Conservation (phyloP, 805 yeast species). For the Nakazawaea sp. region DNA sequence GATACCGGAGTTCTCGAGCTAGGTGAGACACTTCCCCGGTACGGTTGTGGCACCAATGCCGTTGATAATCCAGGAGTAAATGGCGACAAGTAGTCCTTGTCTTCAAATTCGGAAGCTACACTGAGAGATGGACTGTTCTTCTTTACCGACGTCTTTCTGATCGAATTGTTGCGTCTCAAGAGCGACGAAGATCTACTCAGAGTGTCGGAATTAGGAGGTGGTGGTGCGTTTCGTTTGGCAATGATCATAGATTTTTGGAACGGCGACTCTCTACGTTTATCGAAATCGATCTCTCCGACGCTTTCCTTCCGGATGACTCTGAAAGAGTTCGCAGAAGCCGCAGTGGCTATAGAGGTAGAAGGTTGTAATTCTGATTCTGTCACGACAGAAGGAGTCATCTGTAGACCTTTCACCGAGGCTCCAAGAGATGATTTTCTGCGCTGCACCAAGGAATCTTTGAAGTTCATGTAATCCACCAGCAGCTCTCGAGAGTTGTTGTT, state of each 20-base stretch:
- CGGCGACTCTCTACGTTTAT: slow-evolving; percentile 72
- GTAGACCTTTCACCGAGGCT: slow-evolving; percentile 17
- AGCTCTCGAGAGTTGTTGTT: slow-evolving; percentile 21
- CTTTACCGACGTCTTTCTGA: slow-evolving; percentile 1
- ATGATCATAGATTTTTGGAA: slow-evolving; percentile 50
- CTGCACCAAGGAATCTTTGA: slow-evolving; percentile 34
- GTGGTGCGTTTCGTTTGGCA: slow-evolving; percentile 68
- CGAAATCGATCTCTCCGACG: slow-evolving; percentile 68
- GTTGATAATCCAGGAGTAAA: slow-evolving; percentile 37
- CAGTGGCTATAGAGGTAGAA: background rate
- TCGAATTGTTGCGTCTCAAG: background rate
- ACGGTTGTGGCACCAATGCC: slow-evolving; percentile 35
- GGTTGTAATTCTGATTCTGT: background rate
- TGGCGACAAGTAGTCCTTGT: slow-evolving; percentile 21
- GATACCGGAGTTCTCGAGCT: slow-evolving; percentile 25
- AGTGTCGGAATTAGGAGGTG: slow-evolving; percentile 40
- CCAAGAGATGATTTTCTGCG: slow-evolving; percentile 15
- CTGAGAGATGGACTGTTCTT: no score
- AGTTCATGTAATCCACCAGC: slow-evolving; percentile 45
- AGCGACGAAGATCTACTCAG: slow-evolving; percentile 5
- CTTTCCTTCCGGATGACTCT: slow-evolving; percentile 61
- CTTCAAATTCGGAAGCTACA: slow-evolving; percentile 7
- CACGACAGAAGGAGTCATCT: background rate
- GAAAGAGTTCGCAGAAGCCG: slow-evolving; percentile 34
- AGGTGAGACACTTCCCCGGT: slow-evolving; percentile 21